phyloP scores from a whole-genome alignment of 257 asterid species.

The Solanum virginianum region DNA sequence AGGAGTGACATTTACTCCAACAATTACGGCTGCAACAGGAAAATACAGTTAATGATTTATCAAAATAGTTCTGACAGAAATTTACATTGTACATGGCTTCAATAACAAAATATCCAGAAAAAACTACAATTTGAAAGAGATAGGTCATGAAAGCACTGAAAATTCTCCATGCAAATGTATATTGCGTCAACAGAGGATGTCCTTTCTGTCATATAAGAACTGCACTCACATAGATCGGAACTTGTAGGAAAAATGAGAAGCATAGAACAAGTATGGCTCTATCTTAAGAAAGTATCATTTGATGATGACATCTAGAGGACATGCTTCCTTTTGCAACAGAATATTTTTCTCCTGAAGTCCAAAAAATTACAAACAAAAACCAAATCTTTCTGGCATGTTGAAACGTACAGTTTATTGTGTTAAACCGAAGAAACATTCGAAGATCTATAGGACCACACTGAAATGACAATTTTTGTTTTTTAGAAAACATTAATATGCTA shows the following conservation, averaged over 20 bases:
- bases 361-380: not conserved
- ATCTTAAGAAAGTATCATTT: not conserved
- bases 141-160: not conserved
- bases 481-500: not conserved
- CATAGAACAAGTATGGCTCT: not conserved
- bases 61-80: not conserved
- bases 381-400: not conserved
- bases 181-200: not conserved
- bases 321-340: not conserved
- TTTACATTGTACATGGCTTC: not conserved
- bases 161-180: not conserved
- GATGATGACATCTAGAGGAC: not conserved
- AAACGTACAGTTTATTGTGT: not conserved
- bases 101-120: not conserved
- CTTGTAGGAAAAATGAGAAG: not conserved
- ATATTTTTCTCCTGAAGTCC: not conserved
- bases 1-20: conserved; percentile 40
- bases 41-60: not conserved
- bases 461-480: not conserved
- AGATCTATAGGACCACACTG: not conserved
- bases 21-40: conserved; percentile 36
- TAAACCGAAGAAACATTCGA: not conserved
- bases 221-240: not conserved
- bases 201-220: not conserved
- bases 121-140: not conserved